Evolutionary conservation across 1,284 basidiomycete genomes (phyloP), one percentile per base, ranked within the genome.

Genomic region (Rhodotorula sp.): DNA sequence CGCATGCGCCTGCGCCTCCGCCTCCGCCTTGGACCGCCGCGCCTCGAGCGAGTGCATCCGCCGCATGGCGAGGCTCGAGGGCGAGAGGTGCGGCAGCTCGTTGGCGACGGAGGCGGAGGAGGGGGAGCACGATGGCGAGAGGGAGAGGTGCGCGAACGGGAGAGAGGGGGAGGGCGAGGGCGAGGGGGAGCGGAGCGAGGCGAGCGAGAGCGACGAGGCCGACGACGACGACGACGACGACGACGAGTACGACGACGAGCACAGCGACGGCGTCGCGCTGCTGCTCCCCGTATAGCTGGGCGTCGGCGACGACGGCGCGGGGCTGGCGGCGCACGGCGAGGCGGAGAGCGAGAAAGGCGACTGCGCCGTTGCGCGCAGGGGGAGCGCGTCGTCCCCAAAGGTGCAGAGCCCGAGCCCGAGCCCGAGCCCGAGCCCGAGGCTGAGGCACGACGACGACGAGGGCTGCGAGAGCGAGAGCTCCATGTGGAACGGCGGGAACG

Each of bases 61-160:
- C 12, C 70, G 61, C 44, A 61, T 58, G 9, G 70, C 70, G 51
- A 71, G 70, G 10, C 32, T 50, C 60, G 60, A 61, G 19, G 48
- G 46, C 32, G 57, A 55, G 46, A 55, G 56, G 53, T 41, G 56
- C 3, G 70, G 10, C n/a, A 29, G 22, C 37, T n/a, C 39, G 66
- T 36, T 17, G 66, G 57, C 27, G 66, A 56, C 29, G 64, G 62
- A 34, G 65, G 39, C 1, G n/a, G n/a, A n/a, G n/a, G 66, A 61
- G 15, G 54, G 58, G 7, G 59, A 37, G 3, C 58, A 53, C 34
- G 67, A 68, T 25, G 70, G 48, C 21, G 66, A 61, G 59, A 41
- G 22, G 55, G 56, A 2, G 58, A 64, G n/a, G 54, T 50, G 29
- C 55, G 58, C 2, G 61, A 63, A 53, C 37, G 36, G 46, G 25